Evolutionary conservation across 2,329 filamentous ascomycete species (phyloP).

Genomic region (Pestalotiopsis sp.): DNA sequence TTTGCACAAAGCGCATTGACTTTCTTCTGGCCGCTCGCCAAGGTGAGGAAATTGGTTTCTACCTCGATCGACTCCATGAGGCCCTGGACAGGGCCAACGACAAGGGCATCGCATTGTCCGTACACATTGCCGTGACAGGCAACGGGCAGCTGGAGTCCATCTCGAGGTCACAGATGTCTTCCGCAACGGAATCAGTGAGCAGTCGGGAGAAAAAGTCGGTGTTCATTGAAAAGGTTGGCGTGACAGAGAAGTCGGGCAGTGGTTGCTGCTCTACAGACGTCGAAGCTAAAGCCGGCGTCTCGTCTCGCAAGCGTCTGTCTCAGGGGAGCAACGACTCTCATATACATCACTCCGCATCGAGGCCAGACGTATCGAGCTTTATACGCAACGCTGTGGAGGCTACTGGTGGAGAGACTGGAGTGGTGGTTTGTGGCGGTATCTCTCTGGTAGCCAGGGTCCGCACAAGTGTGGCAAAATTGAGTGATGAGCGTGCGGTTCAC

Average conservation of each 20-base stretch:
- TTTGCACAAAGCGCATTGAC: conserved; percentile 55
- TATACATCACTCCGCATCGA: conserved; percentile 45
- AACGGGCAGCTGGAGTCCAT: conserved; percentile 27
- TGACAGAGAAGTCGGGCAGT: conserved; percentile 22
- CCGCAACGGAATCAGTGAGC: conserved; percentile 17
- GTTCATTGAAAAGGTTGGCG: conserved; percentile 15
- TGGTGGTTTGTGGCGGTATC: conserved; percentile 62
- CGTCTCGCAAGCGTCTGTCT: conserved; percentile 20
- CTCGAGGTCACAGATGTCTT: conserved; percentile 17
- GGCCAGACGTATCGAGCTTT: conserved; percentile 54
- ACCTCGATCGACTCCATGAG: conserved; percentile 50
- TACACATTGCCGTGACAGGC: conserved; percentile 58
- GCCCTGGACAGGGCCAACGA: conserved; percentile 44
- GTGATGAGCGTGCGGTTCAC: conserved; percentile 64
- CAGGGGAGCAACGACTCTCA: conserved; percentile 38
- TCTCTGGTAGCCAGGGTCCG: conserved; percentile 55
- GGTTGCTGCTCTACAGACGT: conserved; percentile 18
- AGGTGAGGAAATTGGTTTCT: conserved; percentile 58
- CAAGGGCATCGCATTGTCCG: conserved; percentile 50
- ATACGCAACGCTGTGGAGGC: conserved; percentile 58
- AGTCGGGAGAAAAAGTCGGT: conserved; percentile 26
- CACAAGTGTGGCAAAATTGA: conserved; percentile 57
- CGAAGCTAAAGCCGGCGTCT: neutral
- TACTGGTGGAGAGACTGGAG: conserved; percentile 62
- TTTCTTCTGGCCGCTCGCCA: conserved; percentile 55